phyloP scores from a whole-genome alignment of 768 basidiomycete genomes.

The Hypholoma sublateritium region DNA sequence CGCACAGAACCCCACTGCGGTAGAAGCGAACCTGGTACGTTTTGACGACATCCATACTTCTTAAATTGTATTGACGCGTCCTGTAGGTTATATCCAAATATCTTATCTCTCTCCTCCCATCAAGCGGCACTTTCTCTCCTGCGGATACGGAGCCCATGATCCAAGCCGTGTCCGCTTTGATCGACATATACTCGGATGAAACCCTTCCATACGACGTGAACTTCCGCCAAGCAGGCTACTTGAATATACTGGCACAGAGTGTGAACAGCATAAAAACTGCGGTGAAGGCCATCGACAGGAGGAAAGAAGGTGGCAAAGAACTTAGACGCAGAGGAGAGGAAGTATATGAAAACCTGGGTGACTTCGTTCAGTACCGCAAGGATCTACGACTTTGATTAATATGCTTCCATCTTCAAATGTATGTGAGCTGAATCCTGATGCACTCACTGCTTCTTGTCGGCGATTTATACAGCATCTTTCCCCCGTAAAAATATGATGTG shows the following conservation, averaged over 20 bases:
- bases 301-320: slow-evolving; percentile 66
- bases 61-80: not conserved
- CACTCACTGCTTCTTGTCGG: not conserved
- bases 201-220: slow-evolving; percentile 74
- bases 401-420: not conserved
- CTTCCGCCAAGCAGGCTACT: slow-evolving; percentile 64
- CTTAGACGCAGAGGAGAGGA: slow-evolving; percentile 71
- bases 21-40: slow-evolving; percentile 65
- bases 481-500: too few relatives aligned
- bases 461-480: too few relatives aligned
- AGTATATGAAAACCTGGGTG: slow-evolving; percentile 71
- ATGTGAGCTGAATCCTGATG: not conserved
- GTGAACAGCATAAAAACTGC: slow-evolving; percentile 63
- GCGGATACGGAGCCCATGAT: slow-evolving; percentile 68
- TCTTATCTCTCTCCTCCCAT: slow-evolving; percentile 63
- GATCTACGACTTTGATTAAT: slow-evolving; percentile 39
- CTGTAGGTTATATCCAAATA: slow-evolving; percentile 61
- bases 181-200: slow-evolving; percentile 95
- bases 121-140: slow-evolving; percentile 34
- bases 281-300: slow-evolving; percentile 64
- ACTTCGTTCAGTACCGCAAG: slow-evolving; percentile 73
- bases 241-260: slow-evolving; percentile 54
- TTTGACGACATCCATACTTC: not conserved
- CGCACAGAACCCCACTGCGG: slow-evolving; percentile 63
- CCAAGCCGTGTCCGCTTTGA: slow-evolving; percentile 77